phyloP scores from a whole-genome alignment of 805 yeast genomes.

The Kuraishia capsulata region DNA sequence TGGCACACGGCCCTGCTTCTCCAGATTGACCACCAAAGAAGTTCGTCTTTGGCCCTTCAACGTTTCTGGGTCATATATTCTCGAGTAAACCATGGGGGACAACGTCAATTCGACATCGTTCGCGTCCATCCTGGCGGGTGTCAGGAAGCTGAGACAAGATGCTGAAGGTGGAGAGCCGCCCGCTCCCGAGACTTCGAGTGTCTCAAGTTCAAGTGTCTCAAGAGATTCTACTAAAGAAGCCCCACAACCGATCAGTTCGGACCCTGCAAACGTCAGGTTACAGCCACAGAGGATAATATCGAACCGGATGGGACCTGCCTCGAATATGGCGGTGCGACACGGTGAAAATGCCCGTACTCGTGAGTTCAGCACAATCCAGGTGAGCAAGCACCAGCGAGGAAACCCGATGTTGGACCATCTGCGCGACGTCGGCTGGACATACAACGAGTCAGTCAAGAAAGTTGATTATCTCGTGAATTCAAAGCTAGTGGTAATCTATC shows the following conservation, averaged over 20 bases:
- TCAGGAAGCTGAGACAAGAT: slow-evolving; percentile 45
- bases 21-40: too few species aligned
- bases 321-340: slow-evolving; percentile 3
- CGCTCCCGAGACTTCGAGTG: too few species aligned
- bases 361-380: slow-evolving; percentile 31
- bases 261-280: neutral
- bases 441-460: slow-evolving; percentile 34
- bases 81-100: slow-evolving; percentile 1
- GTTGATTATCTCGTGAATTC: slow-evolving; percentile 61
- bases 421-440: slow-evolving; percentile 45
- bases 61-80: too few species aligned
- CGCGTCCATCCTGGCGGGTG: slow-evolving; percentile 65
- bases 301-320: neutral
- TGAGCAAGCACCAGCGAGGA: slow-evolving; percentile 60
- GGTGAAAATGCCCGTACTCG: slow-evolving; percentile 1
- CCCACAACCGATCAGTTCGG: neutral
- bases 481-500: slow-evolving; percentile 46
- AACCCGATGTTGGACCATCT: slow-evolving; percentile 57
- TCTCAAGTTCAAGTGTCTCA: too few species aligned
- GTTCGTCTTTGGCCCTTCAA: too few species aligned
- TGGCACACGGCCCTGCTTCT: too few species aligned
- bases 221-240: neutral
- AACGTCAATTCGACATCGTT: slow-evolving; percentile 48
- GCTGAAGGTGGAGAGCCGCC: slow-evolving; percentile 7
- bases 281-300: neutral